phyloP scores from a whole-genome alignment of 257 asterid genomes.

The Fraxinus quadrangulata region DNA sequence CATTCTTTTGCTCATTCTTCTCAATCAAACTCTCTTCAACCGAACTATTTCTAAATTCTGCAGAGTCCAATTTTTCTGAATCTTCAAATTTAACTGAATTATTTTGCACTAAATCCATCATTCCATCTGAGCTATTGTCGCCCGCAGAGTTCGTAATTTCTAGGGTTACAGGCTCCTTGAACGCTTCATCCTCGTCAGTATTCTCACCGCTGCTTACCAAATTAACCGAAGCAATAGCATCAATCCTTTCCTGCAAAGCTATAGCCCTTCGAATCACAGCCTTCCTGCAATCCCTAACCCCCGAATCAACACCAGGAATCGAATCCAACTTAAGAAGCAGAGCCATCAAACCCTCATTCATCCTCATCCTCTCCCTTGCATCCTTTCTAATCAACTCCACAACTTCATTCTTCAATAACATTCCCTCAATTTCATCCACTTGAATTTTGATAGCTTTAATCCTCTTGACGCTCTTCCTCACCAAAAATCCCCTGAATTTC shows the following conservation, averaged over 20 bases:
- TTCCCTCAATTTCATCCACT: constrained; percentile 65
- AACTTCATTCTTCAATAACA: constrained; percentile 34
- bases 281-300: constrained; percentile 65
- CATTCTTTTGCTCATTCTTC: neutral
- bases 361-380: constrained; percentile 56
- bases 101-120: neutral
- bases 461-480: constrained; percentile 57
- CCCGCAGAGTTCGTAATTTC: constrained; percentile 12
- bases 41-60: neutral
- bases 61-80: neutral
- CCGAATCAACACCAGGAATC: constrained; percentile 56
- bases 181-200: neutral
- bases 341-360: constrained; percentile 72
- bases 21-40: neutral
- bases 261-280: constrained; percentile 67
- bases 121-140: neutral
- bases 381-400: constrained; percentile 46
- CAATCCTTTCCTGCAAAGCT: constrained; percentile 68
- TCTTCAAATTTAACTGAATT: neutral
- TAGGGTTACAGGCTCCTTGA: constrained; percentile 2
- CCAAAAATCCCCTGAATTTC: constrained; percentile 71
- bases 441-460: constrained; percentile 40
- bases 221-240: constrained; percentile 37
- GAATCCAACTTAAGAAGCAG: constrained; percentile 69
- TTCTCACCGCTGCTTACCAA: neutral